phyloP scores from a whole-genome alignment of 345 rosid species.

The Salix caprea region DNA sequence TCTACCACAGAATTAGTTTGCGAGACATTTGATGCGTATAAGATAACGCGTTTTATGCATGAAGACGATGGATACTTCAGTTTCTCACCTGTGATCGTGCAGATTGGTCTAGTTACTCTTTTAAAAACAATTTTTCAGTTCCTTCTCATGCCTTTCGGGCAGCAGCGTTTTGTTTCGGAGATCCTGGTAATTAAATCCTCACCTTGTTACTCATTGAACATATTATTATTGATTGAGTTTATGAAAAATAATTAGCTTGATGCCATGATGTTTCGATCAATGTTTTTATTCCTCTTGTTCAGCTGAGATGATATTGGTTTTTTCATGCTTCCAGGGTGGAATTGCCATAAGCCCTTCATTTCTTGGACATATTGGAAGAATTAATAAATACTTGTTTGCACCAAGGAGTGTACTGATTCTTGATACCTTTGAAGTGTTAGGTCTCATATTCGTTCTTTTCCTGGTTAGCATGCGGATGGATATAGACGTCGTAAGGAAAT shows the following conservation, averaged over 20 bases:
- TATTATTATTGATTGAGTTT: no score
- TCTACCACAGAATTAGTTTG: neutral
- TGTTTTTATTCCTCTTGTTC: neutral
- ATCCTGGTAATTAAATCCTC: conserved; percentile 23
- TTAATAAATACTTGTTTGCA: conserved; percentile 17
- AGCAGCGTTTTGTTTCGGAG: conserved; percentile 29
- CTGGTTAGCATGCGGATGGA: conserved; percentile 35
- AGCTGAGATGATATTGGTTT: neutral
- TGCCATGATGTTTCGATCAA: neutral
- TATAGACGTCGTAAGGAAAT: conserved; percentile 26
- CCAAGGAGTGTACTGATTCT: conserved; percentile 18
- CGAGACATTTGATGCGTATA: neutral
- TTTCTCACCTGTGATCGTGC: conserved; percentile 24
- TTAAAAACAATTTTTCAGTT: conserved; percentile 19
- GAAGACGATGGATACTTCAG: conserved; percentile 8
- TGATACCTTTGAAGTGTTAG: conserved; percentile 26
- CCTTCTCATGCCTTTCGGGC: conserved; percentile 32
- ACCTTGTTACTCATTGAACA: neutral
- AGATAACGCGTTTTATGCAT: neutral
- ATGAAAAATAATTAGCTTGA: no score
- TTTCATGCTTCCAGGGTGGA: conserved; percentile 31
- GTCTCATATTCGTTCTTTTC: conserved; percentile 30
- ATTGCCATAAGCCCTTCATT: conserved; percentile 36
- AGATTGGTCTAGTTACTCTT: conserved; percentile 21
- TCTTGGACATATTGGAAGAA: conserved; percentile 19